Evolutionary conservation across 352 stramenopile genomes (phyloP).

Genomic region (Phytophthora fragariaefolia): DNA sequence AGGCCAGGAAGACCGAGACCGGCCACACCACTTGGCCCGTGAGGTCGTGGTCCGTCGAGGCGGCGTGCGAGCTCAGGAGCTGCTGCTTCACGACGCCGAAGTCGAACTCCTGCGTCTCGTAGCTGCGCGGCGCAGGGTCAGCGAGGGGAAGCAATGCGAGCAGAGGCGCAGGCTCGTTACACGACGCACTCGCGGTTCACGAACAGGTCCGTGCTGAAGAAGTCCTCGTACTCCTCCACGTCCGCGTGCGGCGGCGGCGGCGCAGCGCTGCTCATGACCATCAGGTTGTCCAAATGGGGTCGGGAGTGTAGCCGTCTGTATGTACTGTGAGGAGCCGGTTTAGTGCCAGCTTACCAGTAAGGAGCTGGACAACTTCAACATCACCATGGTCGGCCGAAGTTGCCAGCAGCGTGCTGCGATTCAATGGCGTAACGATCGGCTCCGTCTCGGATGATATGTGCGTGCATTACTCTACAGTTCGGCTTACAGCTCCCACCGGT

Average conservation of each 20-base stretch:
- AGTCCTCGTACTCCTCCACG: conserved; percentile 49
- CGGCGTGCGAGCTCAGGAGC: conserved; percentile 55
- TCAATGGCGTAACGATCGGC: too few relatives aligned
- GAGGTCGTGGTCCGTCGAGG: conserved; percentile 77
- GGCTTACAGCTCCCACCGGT: conserved; percentile 79
- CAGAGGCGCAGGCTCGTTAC: too few relatives aligned
- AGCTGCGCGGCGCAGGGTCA: conserved; percentile 31
- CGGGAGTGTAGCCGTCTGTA: not conserved
- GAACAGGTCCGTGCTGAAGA: conserved; percentile 64
- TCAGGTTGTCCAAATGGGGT: not conserved
- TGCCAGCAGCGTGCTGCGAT: not conserved
- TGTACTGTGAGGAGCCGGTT: not conserved
- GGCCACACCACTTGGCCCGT: conserved; percentile 84
- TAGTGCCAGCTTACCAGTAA: not conserved
- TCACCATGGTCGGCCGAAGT: not conserved
- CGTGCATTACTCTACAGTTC: conserved; percentile 42
- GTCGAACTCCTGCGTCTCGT: conserved; percentile 55
- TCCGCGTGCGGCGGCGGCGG: not conserved
- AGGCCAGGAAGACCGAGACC: conserved; percentile 68
- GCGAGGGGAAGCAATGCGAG: too few relatives aligned
- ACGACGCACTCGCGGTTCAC: conserved; percentile 63
- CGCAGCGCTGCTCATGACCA: conserved; percentile 11
- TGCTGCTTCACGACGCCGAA: conserved; percentile 55
- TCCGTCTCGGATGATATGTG: too few relatives aligned
- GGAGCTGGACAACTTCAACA: not conserved